Evolutionary conservation across 352 stramenopile species (phyloP).

Genomic region (Phytophthora uliginosa): DNA sequence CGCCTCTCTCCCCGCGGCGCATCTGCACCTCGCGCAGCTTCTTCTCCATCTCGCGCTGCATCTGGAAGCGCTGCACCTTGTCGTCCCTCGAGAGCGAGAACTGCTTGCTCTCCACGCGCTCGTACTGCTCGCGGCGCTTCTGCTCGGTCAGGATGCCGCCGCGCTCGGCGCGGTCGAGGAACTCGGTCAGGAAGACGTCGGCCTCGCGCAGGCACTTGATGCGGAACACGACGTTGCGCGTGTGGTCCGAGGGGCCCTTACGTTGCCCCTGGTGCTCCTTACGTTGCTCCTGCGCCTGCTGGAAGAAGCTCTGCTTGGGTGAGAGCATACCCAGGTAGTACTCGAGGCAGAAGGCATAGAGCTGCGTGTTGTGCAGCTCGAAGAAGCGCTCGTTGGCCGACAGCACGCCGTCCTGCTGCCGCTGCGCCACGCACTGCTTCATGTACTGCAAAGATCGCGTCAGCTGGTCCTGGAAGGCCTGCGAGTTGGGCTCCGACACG

Average conservation of each 20-base stretch:
- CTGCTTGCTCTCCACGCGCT: constrained; percentile 73
- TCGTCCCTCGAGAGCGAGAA: constrained; percentile 79
- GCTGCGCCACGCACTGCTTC: constrained; percentile 59
- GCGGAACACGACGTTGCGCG: constrained; percentile 69
- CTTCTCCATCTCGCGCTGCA: constrained; percentile 81
- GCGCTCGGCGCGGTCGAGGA: constrained; percentile 75
- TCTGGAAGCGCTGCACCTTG: constrained; percentile 85
- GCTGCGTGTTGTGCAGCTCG: constrained; percentile 84
- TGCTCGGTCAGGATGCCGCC: constrained; percentile 70
- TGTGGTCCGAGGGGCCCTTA: constrained; percentile 51
- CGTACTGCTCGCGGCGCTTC: constrained; percentile 83
- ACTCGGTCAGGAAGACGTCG: constrained; percentile 83
- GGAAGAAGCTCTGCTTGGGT: constrained; percentile 83
- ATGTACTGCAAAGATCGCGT: constrained; percentile 28
- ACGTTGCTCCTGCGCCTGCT: constrained; percentile 19
- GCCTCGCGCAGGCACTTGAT: constrained; percentile 78
- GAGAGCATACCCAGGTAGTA: constrained; percentile 85
- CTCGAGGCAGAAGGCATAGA: constrained; percentile 86
- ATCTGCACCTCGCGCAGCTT: constrained; percentile 71
- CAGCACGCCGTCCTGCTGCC: constrained; percentile 71
- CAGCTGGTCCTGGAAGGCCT: constrained; percentile 38
- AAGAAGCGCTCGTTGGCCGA: constrained; percentile 82
- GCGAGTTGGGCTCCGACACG: constrained; percentile 34
- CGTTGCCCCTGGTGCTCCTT: constrained; percentile 21
- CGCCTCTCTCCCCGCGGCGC: constrained; percentile 43